Evolutionary conservation across 352 stramenopile species (phyloP), one percentile per base, ranked within the genome.

Genomic region (Albugo candida): DNA sequence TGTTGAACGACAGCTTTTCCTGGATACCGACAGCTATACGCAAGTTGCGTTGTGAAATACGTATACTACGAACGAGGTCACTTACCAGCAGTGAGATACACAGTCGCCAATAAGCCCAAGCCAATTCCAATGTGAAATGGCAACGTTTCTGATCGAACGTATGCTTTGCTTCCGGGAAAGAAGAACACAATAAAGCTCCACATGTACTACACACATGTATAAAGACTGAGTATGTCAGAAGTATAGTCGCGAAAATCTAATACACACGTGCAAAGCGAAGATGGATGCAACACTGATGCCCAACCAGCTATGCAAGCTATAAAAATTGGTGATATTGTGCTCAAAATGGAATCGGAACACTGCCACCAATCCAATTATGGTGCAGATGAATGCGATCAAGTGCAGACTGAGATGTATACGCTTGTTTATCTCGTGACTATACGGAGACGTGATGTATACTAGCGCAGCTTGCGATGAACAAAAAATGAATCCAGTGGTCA

Each of bases 331-430:
- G 55, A 91, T 91, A 17, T 56, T 60, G 54, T 84, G 77, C 41
- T 89, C 79, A 45, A 86, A 84, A 65, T 92, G 77, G 59, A 83
- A 92, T 37, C 71, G 69, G 43, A 92, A 88, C 43, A 92, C 76
- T 0, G 79, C 79, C 36, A 86, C 51, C 13, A 61, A 51, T 6
- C 74, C 79, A 14, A 83, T 47, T 1, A 79, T 51, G 0, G 69
- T 65, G 52, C 66, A 79, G 31, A 82, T 19, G 37, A 83, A 59
- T 18, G 72, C 74, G 19, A 88, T 45, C 2, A 54, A 62, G 46
- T 92, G 79, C 19, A 86, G 61, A 39, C 56, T 61, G 42, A 83
- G 46, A 55, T 92, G 79, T 38, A 91, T 78, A 21, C 75, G 56
- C 65, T 86, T 86, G 58, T 83, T 83, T 6, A 61, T 70, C 48